These are phyloP conservation scores for Cavenderia fasciculata DNA, from an alignment of 78 protist species.

Conservation along the genomic window DNA sequence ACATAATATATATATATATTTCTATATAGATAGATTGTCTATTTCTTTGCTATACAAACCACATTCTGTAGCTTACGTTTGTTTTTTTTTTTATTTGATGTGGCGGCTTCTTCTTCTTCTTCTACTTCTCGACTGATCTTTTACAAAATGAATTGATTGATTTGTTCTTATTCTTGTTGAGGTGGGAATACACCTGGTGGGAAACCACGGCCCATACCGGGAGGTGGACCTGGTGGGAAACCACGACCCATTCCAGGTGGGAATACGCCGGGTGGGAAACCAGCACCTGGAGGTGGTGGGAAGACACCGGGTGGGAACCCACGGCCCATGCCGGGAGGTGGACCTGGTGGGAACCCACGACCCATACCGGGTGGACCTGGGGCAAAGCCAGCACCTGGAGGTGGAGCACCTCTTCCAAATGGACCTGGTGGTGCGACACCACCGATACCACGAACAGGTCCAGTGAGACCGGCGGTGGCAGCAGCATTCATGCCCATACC, in stretches of 20 bases:
- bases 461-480: conserved; percentile 84
- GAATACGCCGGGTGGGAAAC: conserved; percentile 34
- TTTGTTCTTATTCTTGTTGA: conserved; percentile 15
- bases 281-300: conserved; percentile 57
- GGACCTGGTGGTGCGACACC: conserved; percentile 82
- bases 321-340: conserved; percentile 64
- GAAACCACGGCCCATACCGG: not conserved
- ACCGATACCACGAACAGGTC: conserved; percentile 92
- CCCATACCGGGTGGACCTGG: conserved; percentile 30
- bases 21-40: no score
- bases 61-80: no score
- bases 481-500: conserved; percentile 50
- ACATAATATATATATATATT: no score
- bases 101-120: no score
- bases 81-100: no score
- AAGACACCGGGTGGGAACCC: conserved; percentile 57
- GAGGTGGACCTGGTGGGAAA: conserved; percentile 10
- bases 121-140: no score
- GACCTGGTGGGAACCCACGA: conserved; percentile 73
- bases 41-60: no score
- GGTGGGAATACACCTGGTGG: conserved; percentile 1
- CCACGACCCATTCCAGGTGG: conserved; percentile 46
- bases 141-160: no score
- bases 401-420: not conserved
- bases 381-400: conserved; percentile 13